Evolutionary conservation across 176 grass and related monocot species (phyloP), one percentile per base, ranked within the genome.

Genomic region (Melocanna baccifera): DNA sequence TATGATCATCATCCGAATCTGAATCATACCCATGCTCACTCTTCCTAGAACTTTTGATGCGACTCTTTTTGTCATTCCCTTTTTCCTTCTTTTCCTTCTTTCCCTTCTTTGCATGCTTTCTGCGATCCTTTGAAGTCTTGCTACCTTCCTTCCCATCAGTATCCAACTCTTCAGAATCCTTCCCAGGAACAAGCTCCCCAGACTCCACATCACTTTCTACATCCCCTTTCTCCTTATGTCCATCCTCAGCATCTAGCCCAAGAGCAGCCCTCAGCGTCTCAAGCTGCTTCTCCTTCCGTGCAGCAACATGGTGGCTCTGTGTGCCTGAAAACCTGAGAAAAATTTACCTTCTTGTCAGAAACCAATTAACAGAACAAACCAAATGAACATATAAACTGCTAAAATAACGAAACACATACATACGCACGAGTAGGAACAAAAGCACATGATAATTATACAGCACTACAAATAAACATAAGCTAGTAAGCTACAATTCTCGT

Each of bases 231-330:
- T 88, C 72, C 72, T 88, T 73, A 37, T 62, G 20, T 76, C 59
- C 84, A 58, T 78, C 67, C 74, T 83, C 81, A 79, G 32, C 50
- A 11, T 91, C 73, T 70, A 98, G 81, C 55, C 93, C 89, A 56
- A 98, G 73, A 42, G 96, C 93, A 75, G 83, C 86, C 81, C 91
- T 89, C 65, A 98, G 37, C 12, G 83, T 94, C 87, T 98, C 96
- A 40, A 98, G 89, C 67, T 98, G 96, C 73, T 89, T 94, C 83
- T 95, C 91, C 83, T 98, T 98, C 56, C 87, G 82, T 56, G 91
- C 96, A 9, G 93, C 96, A 34, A 95, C 73, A 12, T 96, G 96
- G 84, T 98, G 96, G 66, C 93, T 94, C 63, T 98, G 91, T 61
- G 91, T 98, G 80, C 76, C 89, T 0, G 61, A 46, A 87, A 87